A percentile compares a stretch with the other conserved stretches of the same genome.
Conservation (phyloP, 2,329 filamentous ascomycete species). For the Pyrenophora teres region DNA sequence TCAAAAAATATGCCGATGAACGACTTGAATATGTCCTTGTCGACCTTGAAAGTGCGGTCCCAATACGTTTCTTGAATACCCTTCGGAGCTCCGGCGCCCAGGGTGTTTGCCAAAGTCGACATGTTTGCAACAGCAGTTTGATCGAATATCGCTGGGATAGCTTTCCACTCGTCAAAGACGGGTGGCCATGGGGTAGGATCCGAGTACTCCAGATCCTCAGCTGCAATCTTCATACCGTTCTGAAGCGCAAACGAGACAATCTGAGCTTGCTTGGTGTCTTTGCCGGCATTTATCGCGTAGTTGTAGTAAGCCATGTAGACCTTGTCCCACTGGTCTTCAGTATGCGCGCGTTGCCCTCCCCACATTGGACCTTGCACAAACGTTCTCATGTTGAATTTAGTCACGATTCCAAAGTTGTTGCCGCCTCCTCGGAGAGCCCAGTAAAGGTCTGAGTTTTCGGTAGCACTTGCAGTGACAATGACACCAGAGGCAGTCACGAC, state of each 20-base stretch:
- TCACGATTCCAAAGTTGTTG: constrained; percentile 44
- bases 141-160: constrained; percentile 32
- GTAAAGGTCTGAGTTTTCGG: constrained; percentile 47
- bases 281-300: constrained; percentile 17
- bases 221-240: constrained; percentile 22
- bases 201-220: constrained; percentile 31
- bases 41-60: constrained; percentile 34
- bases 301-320: constrained; percentile 25
- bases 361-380: constrained; percentile 36
- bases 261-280: constrained; percentile 25
- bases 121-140: constrained; percentile 30
- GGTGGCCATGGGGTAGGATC: constrained; percentile 26
- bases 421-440: constrained; percentile 45
- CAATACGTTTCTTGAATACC: constrained; percentile 35
- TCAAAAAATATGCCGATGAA: constrained; percentile 31
- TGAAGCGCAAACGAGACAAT: constrained; percentile 29
- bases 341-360: constrained; percentile 27
- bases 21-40: constrained; percentile 23
- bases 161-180: constrained; percentile 35
- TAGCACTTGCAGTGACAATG: constrained; percentile 19
- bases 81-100: constrained; percentile 19
- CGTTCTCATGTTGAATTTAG: constrained; percentile 30
- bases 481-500: constrained; percentile 27
- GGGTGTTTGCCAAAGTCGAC: constrained; percentile 23
- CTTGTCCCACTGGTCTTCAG: constrained; percentile 23